Base-by-base conservation (phyloP, 192 early-diverging fungal genomes). In the Spizellomyces sp. region DNA sequence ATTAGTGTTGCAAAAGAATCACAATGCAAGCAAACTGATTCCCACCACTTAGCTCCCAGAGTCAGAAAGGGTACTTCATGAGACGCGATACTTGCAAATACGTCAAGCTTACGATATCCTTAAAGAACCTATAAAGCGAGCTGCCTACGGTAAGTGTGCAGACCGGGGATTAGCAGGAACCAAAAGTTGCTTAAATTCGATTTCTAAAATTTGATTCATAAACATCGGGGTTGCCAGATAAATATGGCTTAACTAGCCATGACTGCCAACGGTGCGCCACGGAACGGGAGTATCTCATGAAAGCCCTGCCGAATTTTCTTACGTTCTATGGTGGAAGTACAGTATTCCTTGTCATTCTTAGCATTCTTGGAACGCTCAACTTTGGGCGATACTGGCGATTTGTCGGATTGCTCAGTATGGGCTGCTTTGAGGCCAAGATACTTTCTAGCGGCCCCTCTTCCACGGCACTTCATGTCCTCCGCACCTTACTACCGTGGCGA, bases 321-420 rank as follows among this genome's bases (percentile, higher is more conserved):
- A 64, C 70, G 8, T 81, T 75, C 71, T 84, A 84, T 62, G 21
- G 70, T 45, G 66, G 64, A 8, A 77, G 75, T 12, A 64, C 64
- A 2, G 55, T 56, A 14, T 27, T 83, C 9, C 48, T 83, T 22
- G 55, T 58, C 47, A 36, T 85, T 44, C 73, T 84, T 61, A 50
- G 58, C 42, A 44, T 85, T 9, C 50, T 84, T n/a, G 77, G 80
- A 45, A 61, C 48, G 47, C 64, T 70, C 45, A 70, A 72, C 12
- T 83, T 77, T 48, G 84, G 81, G 42, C 66, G 80, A 10, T 83
- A 70, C 65, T 81, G 82, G 79, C 76, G 84, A 4, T 76, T 78
- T 46, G 63, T 75, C 22, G 74, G 72, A 5, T 64, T 83, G 15
- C 9, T 71, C 0, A 12, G 65, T 42, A 67, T 83, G 62, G 68